Evolutionary conservation across 495 filamentous ascomycete genomes (phyloP).

Genomic region (Polyplosphaeria fusca): DNA sequence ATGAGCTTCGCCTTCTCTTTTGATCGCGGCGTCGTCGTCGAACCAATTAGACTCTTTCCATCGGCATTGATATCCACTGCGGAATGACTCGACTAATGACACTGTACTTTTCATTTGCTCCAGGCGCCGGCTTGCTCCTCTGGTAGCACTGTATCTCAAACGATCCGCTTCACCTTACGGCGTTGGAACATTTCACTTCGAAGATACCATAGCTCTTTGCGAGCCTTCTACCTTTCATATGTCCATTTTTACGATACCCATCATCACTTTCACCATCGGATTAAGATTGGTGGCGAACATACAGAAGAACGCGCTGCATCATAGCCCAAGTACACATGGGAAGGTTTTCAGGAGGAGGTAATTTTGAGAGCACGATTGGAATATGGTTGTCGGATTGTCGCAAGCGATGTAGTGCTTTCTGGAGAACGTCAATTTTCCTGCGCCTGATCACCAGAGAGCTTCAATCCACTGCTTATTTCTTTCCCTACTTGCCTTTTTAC

Average conservation of each 20-base stretch:
- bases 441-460: too few species aligned
- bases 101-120: constrained; percentile 32
- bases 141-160: not conserved
- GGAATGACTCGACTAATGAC: constrained; percentile 24
- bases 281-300: not conserved
- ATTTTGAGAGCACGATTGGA: too few species aligned
- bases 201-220: constrained; percentile 33
- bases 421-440: too few species aligned
- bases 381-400: too few species aligned
- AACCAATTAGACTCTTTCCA: not conserved
- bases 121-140: constrained; percentile 26
- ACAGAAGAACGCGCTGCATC: too few species aligned
- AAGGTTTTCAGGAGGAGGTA: too few species aligned
- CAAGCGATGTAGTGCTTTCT: too few species aligned
- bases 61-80: not conserved
- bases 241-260: constrained; percentile 32
- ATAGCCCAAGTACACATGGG: too few species aligned
- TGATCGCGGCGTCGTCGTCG: constrained; percentile 19
- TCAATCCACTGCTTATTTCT: too few species aligned
- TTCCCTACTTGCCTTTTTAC: too few species aligned
- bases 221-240: constrained; percentile 16
- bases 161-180: not conserved
- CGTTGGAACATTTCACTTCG: constrained; percentile 17
- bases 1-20: constrained; percentile 45
- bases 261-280: constrained; percentile 12